Conservation (phyloP, 1,284 basidiomycete genomes). For the Neonothopanus nambi region DNA sequence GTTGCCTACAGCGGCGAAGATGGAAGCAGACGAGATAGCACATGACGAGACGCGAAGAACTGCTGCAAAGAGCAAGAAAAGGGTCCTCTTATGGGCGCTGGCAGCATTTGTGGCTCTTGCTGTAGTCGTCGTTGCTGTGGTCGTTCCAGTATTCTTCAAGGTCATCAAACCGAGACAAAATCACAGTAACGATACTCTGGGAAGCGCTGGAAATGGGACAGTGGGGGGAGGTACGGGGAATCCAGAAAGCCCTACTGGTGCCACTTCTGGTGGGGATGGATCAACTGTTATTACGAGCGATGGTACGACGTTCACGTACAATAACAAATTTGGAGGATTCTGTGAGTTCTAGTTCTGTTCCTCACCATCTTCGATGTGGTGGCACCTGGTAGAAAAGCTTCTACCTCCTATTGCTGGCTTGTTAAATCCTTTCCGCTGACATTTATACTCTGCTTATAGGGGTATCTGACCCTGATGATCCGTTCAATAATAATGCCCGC, state of each 20-base stretch:
- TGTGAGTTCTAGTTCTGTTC: constrained; percentile 37
- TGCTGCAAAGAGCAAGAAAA: neutral
- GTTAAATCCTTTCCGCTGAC: neutral
- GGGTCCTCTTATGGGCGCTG: constrained; percentile 42
- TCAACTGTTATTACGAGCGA: constrained; percentile 46
- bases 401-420: neutral
- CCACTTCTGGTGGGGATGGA: constrained; percentile 46
- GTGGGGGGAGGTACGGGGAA: constrained; percentile 17
- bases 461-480: constrained; percentile 55
- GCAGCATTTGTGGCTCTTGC: constrained; percentile 25
- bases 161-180: constrained; percentile 35
- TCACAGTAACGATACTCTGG: constrained; percentile 11
- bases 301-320: constrained; percentile 54
- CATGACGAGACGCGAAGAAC: neutral
- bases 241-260: constrained; percentile 13
- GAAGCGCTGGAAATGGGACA: constrained; percentile 18
- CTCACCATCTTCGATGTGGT: neutral
- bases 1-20: neutral
- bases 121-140: constrained; percentile 36
- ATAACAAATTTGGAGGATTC: constrained; percentile 51
- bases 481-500: constrained; percentile 65
- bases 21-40: neutral
- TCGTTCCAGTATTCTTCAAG: constrained; percentile 43
- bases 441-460: constrained; percentile 25
- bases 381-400: no score